phyloP scores from a whole-genome alignment of 1,284 basidiomycete genomes.

The Phenoliferia sp. region DNA sequence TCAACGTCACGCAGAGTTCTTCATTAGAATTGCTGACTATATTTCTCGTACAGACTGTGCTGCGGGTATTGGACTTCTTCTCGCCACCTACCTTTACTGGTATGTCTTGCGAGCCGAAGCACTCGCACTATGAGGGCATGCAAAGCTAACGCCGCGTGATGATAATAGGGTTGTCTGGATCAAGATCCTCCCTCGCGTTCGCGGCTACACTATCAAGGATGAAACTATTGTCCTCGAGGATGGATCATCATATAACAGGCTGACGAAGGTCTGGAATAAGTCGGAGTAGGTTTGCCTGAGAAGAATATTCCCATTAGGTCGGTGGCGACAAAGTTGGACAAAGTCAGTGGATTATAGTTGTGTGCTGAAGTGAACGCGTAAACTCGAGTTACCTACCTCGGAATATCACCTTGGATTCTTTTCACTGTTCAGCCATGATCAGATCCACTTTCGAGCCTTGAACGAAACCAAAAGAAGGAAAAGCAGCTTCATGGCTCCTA shows the following conservation, averaged over 20 bases:
- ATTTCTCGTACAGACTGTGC: neutral
- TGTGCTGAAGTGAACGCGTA: neutral
- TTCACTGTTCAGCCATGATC: too few species aligned
- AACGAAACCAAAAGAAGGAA: too few species aligned
- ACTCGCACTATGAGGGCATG: too few species aligned
- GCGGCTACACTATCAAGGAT: conserved; percentile 42
- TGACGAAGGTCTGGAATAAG: conserved; percentile 18
- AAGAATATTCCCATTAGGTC: neutral
- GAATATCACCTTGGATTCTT: too few species aligned
- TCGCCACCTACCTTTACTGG: neutral
- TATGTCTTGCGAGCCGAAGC: too few species aligned
- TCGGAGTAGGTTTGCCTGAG: neutral
- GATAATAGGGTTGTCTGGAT: conserved; percentile 43
- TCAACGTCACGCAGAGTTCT: too few species aligned
- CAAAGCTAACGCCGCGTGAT: too few species aligned
- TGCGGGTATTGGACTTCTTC: neutral
- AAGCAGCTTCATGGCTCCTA: neutral
- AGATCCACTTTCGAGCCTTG: too few species aligned
- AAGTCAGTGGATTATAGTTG: neutral
- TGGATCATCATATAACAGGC: conserved; percentile 37
- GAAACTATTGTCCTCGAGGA: conserved; percentile 37
- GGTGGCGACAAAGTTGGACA: too few species aligned
- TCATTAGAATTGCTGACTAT: neutral
- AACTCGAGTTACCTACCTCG: too few species aligned
- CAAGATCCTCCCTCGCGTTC: conserved; percentile 39